These are phyloP conservation scores for Murraya paniculata DNA, from an alignment of 345 rosid species.

Conservation along the genomic window DNA sequence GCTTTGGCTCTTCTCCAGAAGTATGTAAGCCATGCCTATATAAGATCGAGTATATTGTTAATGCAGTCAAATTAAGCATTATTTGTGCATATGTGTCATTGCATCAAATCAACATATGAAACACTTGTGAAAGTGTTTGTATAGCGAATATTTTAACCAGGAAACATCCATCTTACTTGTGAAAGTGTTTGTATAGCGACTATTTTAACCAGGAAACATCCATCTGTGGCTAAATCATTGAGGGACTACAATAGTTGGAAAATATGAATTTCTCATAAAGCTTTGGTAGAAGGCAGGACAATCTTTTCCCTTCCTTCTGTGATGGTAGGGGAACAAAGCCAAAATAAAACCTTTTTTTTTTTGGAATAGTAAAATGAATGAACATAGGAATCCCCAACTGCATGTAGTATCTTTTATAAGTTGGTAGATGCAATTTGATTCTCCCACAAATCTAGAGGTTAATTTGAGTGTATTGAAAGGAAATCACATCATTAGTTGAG, in stretches of 20 bases:
- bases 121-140: not conserved
- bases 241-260: not conserved
- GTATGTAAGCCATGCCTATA: slow-evolving; percentile 97
- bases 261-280: not conserved
- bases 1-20: slow-evolving; percentile 93
- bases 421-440: not conserved
- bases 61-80: not conserved
- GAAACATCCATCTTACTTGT: not conserved
- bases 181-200: not conserved
- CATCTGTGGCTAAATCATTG: not conserved
- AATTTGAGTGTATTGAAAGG: not conserved
- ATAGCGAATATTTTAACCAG: not conserved
- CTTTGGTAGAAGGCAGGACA: not conserved
- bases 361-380: not conserved
- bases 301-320: not conserved
- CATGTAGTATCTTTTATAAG: not conserved
- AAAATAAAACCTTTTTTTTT: not conserved
- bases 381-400: not conserved
- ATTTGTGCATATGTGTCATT: not conserved
- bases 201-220: not conserved
- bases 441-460: not conserved
- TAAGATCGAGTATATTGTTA: not conserved
- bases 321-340: not conserved
- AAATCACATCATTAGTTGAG: not conserved
- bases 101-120: not conserved